Conservation (phyloP, 108 stramenopile species). For the Aurantiochytrium sp. region DNA sequence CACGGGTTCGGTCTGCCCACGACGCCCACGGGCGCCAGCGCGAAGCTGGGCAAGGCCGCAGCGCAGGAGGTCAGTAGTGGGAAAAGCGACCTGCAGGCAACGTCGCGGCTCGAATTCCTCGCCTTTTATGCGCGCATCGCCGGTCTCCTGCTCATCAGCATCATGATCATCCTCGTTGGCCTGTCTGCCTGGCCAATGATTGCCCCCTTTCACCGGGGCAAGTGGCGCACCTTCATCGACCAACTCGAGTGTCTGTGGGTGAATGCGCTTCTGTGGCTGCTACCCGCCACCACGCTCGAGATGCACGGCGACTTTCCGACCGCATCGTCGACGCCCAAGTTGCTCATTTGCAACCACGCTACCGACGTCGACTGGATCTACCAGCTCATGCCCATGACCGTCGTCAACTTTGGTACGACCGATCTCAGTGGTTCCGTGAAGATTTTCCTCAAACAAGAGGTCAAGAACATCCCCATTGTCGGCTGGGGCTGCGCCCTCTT, state of each 20-base stretch:
- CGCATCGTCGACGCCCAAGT: background rate
- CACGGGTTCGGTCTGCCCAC: background rate
- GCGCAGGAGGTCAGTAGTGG: background rate
- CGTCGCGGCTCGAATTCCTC: background rate
- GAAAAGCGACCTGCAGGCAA: background rate
- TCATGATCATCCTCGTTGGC: background rate
- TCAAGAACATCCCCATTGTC: background rate
- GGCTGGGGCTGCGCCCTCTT: conserved; percentile 24
- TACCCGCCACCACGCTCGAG: background rate
- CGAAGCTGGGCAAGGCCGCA: background rate
- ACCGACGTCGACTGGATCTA: conserved; percentile 8
- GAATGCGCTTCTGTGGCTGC: background rate
- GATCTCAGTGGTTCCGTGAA: background rate
- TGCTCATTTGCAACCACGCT: background rate
- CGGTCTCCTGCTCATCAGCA: background rate
- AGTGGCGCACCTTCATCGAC: conserved; percentile 14
- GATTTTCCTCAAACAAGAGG: background rate
- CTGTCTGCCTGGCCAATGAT: background rate
- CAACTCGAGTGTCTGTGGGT: background rate
- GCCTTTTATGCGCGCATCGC: background rate
- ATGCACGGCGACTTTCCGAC: conserved; percentile 7
- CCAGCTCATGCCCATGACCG: background rate
- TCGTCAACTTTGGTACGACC: background rate
- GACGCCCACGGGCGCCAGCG: background rate
- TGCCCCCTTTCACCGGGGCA: background rate